A percentile compares a stretch with the other conserved stretches of the same genome.
These are phyloP conservation scores for Isabelozyma gotoi DNA, from an alignment of 805 yeast species.

Conservation along the genomic window DNA sequence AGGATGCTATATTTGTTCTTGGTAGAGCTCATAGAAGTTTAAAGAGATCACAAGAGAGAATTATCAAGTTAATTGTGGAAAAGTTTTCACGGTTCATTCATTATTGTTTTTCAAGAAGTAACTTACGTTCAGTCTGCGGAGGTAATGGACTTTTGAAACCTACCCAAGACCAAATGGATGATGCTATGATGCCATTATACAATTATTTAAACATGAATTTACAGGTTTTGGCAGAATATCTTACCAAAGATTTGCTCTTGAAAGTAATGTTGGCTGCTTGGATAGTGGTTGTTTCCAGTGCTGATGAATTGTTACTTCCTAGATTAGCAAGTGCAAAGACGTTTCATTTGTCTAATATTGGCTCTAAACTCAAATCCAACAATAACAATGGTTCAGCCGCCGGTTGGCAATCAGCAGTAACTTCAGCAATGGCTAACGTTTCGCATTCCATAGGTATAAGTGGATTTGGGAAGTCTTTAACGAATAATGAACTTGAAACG, in stretches of 20 bases:
- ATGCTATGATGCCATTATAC: conserved; percentile 70
- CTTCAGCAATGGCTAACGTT: conserved; percentile 51
- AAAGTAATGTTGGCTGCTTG: conserved; percentile 78
- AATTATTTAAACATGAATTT: conserved; percentile 72
- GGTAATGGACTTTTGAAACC: conserved; percentile 44
- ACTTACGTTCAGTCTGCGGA: conserved; percentile 58
- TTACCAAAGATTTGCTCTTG: conserved; percentile 55
- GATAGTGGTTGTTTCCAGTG: conserved; percentile 66
- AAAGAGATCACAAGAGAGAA: conserved; percentile 61
- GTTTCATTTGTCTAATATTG: conserved; percentile 22
- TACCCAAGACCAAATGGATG: conserved; percentile 50
- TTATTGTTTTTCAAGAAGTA: conserved; percentile 54
- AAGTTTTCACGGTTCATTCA: conserved; percentile 67
- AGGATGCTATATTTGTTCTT: conserved; percentile 78
- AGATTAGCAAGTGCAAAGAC: conserved; percentile 51
- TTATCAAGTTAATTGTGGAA: conserved; percentile 67
- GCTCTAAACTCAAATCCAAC: conserved; percentile 13
- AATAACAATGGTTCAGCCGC: conserved; percentile 7
- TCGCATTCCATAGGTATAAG: conserved; percentile 40
- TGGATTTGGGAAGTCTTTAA: conserved; percentile 56
- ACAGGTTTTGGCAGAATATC: conserved; percentile 56
- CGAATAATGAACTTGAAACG: conserved; percentile 61
- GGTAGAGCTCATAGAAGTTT: conserved; percentile 73
- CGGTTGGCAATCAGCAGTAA: conserved; percentile 46
- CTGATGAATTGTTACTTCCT: conserved; percentile 76